Evolutionary conservation across 2,329 filamentous ascomycete species (phyloP).

Genomic region (Fusarium brachygibbosum): DNA sequence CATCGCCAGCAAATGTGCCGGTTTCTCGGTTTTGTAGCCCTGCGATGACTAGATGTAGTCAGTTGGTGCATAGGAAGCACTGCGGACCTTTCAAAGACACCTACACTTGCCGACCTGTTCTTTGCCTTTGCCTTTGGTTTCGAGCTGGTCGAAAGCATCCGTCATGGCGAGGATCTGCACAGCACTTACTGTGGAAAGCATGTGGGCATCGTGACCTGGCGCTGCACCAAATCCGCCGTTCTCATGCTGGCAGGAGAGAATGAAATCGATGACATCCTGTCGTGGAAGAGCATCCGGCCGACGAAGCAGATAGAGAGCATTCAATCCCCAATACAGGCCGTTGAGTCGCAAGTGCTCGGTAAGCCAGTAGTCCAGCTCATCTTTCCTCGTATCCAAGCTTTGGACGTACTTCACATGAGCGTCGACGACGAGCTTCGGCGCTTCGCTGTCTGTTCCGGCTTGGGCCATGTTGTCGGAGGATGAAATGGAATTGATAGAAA

Average conservation of each 20-base stretch:
- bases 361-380: conserved; percentile 97
- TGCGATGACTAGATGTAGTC: conserved; percentile 74
- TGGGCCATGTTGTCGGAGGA: conserved; percentile 51
- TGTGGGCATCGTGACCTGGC: conserved; percentile 93
- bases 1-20: conserved; percentile 92
- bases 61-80: conserved; percentile 37
- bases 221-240: conserved; percentile 94
- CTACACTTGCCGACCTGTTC: conserved; percentile 83
- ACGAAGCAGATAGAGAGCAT: conserved; percentile 85
- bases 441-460: conserved; percentile 50
- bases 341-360: conserved; percentile 97
- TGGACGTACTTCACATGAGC: conserved; percentile 93
- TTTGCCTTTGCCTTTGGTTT: conserved; percentile 74
- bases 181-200: conserved; percentile 95
- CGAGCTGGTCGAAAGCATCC: conserved; percentile 86
- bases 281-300: conserved; percentile 85
- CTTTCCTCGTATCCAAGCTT: conserved; percentile 88
- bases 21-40: conserved; percentile 82
- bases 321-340: conserved; percentile 96
- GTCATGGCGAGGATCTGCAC: conserved; percentile 92
- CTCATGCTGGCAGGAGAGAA: conserved; percentile 92
- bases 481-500: conserved; percentile 8
- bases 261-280: conserved; percentile 86
- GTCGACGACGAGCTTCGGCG: conserved; percentile 63
- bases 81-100: conserved; percentile 53